Base-by-base conservation (phyloP, 106 monocot species). In the Hemerocallis citrina region DNA sequence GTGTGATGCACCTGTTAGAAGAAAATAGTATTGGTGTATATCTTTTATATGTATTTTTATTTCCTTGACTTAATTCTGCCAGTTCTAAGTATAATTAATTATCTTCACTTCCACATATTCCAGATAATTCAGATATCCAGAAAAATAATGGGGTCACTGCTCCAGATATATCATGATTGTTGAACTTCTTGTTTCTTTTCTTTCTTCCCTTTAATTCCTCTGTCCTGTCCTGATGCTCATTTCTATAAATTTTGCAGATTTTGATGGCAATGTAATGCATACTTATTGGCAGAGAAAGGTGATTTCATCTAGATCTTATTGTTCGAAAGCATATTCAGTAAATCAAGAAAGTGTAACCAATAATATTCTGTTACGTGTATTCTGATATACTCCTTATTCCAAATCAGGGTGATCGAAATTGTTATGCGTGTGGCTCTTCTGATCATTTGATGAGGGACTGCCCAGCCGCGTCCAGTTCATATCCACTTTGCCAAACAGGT, bases 341-440 rank as follows among this genome's bases (percentile, higher is more conserved):
- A 29, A 30, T 55, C 23, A 4, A 15, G 25, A 13, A 12, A 20
- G 9, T 59, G 22, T 15, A 19, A 39, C 8, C 40, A 15, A 17
- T 36, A 38, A 24, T 14, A 49, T 49, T 15, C n/a, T 7, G 1
- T 25, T 23, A 7, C 6, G 17, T 37, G 21, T 57, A n/a, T 6
- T 57, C 34, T 57, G 6, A 34, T 36, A 7, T 6, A 57, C 19
- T 3, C 11, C 14, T 16, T 66, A 8, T 28, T 13, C 58, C 7
- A 14, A 71, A 69, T 29, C 70, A 85, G 85, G 81, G 70, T 24
- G 75, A 75, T 24, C 66, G 81, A 20, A 78, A 32, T 49, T 86
- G 86, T 41, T 86, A 74, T 56, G 75, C 72, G 60, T 86, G 86
- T 72, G 86, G 86, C 31, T 86, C 81, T 34, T 74, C 78, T 61